Base-by-base conservation (phyloP, 2,329 filamentous ascomycete species). In the Hymenoscyphus fructigenus region DNA sequence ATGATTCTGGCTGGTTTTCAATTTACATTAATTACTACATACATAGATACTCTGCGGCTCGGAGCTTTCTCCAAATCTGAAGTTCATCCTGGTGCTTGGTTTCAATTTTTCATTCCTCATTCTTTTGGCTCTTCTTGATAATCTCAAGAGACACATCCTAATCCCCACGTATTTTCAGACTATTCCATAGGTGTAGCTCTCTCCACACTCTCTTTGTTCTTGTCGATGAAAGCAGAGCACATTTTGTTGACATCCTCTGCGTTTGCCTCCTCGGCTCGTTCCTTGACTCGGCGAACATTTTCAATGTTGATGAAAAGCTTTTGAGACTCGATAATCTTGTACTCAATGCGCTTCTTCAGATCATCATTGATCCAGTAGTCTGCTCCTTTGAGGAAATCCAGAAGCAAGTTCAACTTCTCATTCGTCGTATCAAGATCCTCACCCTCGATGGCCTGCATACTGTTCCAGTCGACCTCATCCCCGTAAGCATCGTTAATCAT, bases 401-500 rank as follows among this genome's bases (percentile, higher is more conserved):
- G 58, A 0, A 74, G 67, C 36, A 69, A 32, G 12, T 68, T 55
- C 0, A 72, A 65, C 63, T 74, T 74, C 5, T 17, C n/a, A 1
- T 61, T 61, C 17, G 56, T 70, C 0, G 44, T 23, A 1, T 67
- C 63, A 7, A 32, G 28, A 57, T 66, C 64, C 15, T 71, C 70
- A 6, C 15, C 34, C 3, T 66, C 64, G 3, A 59, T 38, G 1
- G 70, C 67, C 14, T 70, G 55, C 69, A 73, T 70, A n/a, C 66
- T 62, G 12, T 53, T 56, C 70, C 69, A 72, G 38, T 73, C 61
- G n/a, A 72, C 66, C 12, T 67, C 44, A 3, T 67, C 66, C 12
- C 70, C 67, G 29, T 71, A 73, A 3, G 71, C 69, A 29, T 61
- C 69, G n/a, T 70, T 50, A 34, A 72, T 67, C 67, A 73, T 69